Evolutionary conservation across 768 basidiomycete genomes (phyloP), one percentile per base, ranked within the genome.

Genomic region (Pleurotus tuoliensis): DNA sequence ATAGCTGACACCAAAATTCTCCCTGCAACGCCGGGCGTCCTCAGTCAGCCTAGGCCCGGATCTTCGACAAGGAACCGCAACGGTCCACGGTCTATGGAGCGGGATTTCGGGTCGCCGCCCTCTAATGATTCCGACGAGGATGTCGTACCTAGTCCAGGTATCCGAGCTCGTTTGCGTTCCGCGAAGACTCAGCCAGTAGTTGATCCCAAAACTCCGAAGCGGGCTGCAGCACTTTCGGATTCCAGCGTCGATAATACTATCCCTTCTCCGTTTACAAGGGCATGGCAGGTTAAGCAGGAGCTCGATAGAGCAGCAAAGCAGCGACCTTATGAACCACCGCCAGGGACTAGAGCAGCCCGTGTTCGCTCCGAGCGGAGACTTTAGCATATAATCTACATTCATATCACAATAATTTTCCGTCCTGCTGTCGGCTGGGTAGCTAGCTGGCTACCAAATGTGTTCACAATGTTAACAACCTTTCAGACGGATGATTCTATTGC

Each of bases 251-350:
- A 53, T 8, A 18, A 16, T 11, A 11, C 24, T 41, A 41, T 53
- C 39, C 51, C 51, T 41, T 53, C 51, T 5, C 51, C 51, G 20
- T n/a, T 39, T 24, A 53, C 51, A 11, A 53, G 25, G 39, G 51
- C 38, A 13, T 41, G 41, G 18, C 11, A 11, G 2, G 15, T 53
- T 8, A 53, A 53, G 11, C 15, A 43, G 39, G 16, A 41, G 15
- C 16, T 39, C 3, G 38, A 41, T 11, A 6, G 41, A 18, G 37
- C 13, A 40, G 51, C 38, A 4, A 53, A 40, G 20, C n/a, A 8
- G 22, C 51, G 15, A n/a, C 51, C 51, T 41, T 53, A 53, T 41
- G 16, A 53, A 24, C 51, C 51, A n/a, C 51, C 51, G 22, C n/a
- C 15, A 5, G 51, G 51, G 13, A 53, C 51, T 11, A 39, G 39